A percentile compares a stretch with the other conserved stretches of the same genome.
Evolutionary conservation across 2,329 filamentous ascomycete species (phyloP).

Genomic region (Trichoderma polysporum): DNA sequence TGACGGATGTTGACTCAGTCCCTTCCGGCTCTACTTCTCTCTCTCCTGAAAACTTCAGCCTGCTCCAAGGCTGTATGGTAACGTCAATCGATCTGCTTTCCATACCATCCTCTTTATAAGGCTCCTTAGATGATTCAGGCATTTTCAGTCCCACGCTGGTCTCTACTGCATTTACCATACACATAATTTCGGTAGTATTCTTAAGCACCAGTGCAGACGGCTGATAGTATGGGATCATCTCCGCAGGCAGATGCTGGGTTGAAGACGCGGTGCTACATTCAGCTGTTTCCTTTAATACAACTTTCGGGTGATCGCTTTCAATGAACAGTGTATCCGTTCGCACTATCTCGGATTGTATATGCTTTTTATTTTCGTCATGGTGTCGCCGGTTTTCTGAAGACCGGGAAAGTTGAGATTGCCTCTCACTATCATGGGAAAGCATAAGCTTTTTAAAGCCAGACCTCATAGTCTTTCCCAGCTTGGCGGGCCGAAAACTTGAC

Average conservation of each 20-base stretch:
- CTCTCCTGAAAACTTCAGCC: constrained; percentile 18
- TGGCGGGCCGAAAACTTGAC: constrained; percentile 31
- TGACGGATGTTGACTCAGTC: background rate
- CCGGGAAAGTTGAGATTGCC: background rate
- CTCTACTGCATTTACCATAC: background rate
- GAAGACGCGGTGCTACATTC: background rate
- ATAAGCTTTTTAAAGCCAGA: constrained; percentile 23
- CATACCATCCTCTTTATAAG: background rate
- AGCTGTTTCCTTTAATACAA: background rate
- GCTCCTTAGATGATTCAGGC: background rate
- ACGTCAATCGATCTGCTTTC: constrained; percentile 26
- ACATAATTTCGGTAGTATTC: background rate
- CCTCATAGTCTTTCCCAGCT: constrained; percentile 32
- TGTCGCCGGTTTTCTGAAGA: background rate
- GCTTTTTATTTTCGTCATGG: background rate
- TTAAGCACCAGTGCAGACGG: background rate
- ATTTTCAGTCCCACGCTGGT: background rate
- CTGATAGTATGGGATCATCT: background rate
- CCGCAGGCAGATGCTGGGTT: background rate
- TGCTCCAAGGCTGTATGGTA: constrained; percentile 28
- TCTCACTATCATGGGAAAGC: background rate
- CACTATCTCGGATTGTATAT: background rate
- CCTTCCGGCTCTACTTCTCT: background rate
- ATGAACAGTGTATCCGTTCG: background rate
- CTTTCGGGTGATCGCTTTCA: background rate